Evolutionary conservation across 495 filamentous ascomycete species (phyloP), one percentile per base, ranked within the genome.

Genomic region (Neurospora sp.): DNA sequence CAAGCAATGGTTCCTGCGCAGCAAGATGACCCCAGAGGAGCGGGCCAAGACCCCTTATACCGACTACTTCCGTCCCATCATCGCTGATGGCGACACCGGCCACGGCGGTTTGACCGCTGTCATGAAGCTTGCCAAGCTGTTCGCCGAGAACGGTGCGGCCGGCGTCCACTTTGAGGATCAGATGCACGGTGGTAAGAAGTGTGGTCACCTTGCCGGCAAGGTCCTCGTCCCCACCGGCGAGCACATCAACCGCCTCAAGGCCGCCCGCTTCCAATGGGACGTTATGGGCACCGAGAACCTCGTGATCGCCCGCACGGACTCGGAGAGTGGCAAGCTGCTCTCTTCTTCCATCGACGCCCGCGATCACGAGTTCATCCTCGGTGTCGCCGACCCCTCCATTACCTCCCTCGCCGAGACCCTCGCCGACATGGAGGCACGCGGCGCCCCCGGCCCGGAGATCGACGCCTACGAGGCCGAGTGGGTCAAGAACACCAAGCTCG

Each of bases 151-250:
- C 75, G 96, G 96, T 53, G 96, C 96, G 0, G 96, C 96, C 3
- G 96, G 91, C 9, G 96, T 99, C 2, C 96, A 99, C 80, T 96
- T 99, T 76, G 96, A 99, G 81, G 96, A 99, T 77, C 96, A 99
- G 78, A 86, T 98, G 70, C 96, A 99, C 79, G 96, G 96, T 35
- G 96, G 96, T 45, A 99, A 99, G 87, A 99, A 98, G 82, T 99
- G 96, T 79, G 96, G 96, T 20, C 96, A 99, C 84, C 86, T 99
- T 72, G 95, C 96, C 2, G 96, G 96, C 74, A 99, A 99, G 81
- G 96, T 99, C 1, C 84, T 99, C 14, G 96, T 99, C 0, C 96
- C 96, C 0, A 89, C 96, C 45, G 90, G 93, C 74, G 96, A 99
- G 76, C 96, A 99, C 82, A 96, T 98, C 83, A 98, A 98, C 82